These are phyloP conservation scores for Hypoxylon intermedium DNA, from an alignment of 495 filamentous ascomycete species.

Conservation along the genomic window DNA sequence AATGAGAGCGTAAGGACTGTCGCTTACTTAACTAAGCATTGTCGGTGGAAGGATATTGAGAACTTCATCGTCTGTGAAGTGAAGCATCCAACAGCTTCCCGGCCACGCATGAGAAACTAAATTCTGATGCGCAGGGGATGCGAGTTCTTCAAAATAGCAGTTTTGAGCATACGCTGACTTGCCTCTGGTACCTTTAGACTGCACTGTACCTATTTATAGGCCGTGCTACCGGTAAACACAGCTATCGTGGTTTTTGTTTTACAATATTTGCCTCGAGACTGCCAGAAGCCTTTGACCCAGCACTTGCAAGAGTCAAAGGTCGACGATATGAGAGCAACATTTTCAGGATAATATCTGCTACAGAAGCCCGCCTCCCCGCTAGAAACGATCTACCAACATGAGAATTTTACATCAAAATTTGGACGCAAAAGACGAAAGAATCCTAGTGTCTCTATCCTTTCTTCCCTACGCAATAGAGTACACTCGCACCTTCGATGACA, in stretches of 20 bases:
- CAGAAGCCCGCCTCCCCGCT: not conserved
- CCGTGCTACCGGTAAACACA: not conserved
- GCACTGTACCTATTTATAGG: not conserved
- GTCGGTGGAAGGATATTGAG: not conserved
- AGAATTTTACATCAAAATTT: not conserved
- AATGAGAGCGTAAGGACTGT: not conserved
- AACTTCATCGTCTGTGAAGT: not conserved
- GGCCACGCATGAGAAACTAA: not conserved
- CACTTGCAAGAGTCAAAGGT: not conserved
- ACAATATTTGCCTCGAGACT: not conserved
- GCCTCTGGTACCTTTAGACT: not conserved
- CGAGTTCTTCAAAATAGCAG: not conserved
- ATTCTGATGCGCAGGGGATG: not conserved
- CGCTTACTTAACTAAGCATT: not conserved
- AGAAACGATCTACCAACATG: too few relatives aligned
- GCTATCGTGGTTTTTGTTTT: not conserved
- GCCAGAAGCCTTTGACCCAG: not conserved
- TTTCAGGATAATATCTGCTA: not conserved
- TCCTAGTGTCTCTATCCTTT: not conserved
- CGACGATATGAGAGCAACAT: not conserved
- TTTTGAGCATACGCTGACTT: not conserved
- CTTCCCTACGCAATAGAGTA: not conserved
- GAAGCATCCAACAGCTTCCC: not conserved
- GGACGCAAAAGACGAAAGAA: not conserved
- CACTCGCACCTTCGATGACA: not conserved